Conservation (phyloP, 495 filamentous ascomycete genomes). For the Hypoxylon intermedium region DNA sequence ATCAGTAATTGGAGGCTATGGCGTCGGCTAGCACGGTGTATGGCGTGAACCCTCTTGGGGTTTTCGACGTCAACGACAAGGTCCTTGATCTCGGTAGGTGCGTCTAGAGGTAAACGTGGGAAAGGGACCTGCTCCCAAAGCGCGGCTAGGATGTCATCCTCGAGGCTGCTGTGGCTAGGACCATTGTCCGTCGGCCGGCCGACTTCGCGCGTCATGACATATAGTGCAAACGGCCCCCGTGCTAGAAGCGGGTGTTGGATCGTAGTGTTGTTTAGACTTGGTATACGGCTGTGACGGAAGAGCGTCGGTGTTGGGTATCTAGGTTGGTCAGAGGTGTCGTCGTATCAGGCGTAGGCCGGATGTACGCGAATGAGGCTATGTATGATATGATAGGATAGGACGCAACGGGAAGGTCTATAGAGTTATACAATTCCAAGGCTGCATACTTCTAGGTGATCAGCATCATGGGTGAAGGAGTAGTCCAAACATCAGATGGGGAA, state of each 20-base stretch:
- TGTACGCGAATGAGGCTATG: too few relatives aligned
- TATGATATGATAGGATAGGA: too few relatives aligned
- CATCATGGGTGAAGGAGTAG: not conserved
- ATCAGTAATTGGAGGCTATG: constrained; percentile 62
- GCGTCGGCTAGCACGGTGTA: constrained; percentile 58
- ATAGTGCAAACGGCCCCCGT: constrained; percentile 21
- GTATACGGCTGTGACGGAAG: not conserved
- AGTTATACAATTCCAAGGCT: too few relatives aligned
- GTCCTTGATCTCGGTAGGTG: constrained; percentile 58
- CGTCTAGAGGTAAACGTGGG: constrained; percentile 58
- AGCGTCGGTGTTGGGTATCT: too few relatives aligned
- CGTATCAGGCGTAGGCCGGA: too few relatives aligned
- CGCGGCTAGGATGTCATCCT: constrained; percentile 49
- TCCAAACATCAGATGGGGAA: not conserved
- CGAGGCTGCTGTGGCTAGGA: constrained; percentile 31
- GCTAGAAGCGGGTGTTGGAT: constrained; percentile 11
- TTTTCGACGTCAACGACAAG: constrained; percentile 59
- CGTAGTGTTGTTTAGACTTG: not conserved
- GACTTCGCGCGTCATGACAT: constrained; percentile 64
- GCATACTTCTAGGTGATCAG: too few relatives aligned
- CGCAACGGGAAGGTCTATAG: too few relatives aligned
- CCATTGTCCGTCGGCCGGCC: constrained; percentile 48
- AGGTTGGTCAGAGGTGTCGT: too few relatives aligned
- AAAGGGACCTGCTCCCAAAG: constrained; percentile 62
- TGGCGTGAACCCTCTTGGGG: constrained; percentile 58